Base-by-base conservation (phyloP, 169 alveolate genomes). In the Perkinsus marinus region DNA sequence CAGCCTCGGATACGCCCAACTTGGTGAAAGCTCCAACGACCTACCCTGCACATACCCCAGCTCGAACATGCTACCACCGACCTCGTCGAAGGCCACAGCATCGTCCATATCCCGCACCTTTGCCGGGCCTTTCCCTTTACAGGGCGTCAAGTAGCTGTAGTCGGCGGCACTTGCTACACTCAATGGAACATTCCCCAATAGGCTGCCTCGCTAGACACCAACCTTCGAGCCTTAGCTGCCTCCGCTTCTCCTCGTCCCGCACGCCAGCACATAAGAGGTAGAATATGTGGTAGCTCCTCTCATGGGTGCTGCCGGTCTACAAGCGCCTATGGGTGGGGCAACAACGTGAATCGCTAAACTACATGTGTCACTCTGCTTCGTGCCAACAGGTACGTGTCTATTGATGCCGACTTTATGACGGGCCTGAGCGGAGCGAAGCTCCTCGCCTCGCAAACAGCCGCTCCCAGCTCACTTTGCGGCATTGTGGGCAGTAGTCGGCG, bases 211-310 rank as follows among this genome's bases (percentile, higher is more conserved):
- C 34, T 2, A 13, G 22, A 57, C 37, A 13, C 79, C 22, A 13
- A 57, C 79, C 79, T 57, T 57, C 79, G 36, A 57, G 79, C 34
- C 79, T 13, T 30, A 57, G 79, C 79, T 26, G 79, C 22, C 22
- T 16, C 22, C 79, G 26, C 22, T 2, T 57, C 79, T 2, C 79
- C 26, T 0, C 34, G 89, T 91, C 68, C 92, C 34, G 90, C 41
- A 39, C 92, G 68, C 92, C 95, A 94, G 91, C 94, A 92, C 93
- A 95, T 92, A 90, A 95, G 96, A 91, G 97, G 94, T 97, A 98
- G 96, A 99, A 99, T 90, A 99, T 96, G 93, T 99, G 99, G 94
- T 97, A 99, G 96, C 97, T 99, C 91, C 99, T 95, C 95, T 99
- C 99, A 34, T 97, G 97, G 36, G 94, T 95, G 89, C 79, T 57